phyloP scores from a whole-genome alignment of 257 asterid species.

The Gentiana dahurica region DNA sequence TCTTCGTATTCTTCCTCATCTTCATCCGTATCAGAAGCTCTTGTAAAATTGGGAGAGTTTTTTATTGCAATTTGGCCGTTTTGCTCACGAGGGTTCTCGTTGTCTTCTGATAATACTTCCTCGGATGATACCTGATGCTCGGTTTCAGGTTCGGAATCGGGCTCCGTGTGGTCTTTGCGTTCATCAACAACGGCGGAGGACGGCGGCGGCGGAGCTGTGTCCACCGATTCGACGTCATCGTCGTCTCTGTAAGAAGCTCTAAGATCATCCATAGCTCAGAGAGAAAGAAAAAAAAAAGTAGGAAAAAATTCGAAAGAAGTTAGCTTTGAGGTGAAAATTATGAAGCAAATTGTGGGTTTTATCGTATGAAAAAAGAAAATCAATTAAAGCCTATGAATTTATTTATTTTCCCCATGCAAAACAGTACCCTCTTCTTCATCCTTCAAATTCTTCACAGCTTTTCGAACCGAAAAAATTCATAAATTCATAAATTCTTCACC shows the following conservation, averaged over 20 bases:
- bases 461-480: too few relatives aligned
- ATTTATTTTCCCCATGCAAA: too few relatives aligned
- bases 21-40: constrained; percentile 31
- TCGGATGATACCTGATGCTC: constrained; percentile 22
- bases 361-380: too few relatives aligned
- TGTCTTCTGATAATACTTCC: constrained; percentile 25
- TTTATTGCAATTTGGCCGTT: background rate
- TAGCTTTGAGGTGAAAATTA: too few relatives aligned
- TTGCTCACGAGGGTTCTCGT: background rate
- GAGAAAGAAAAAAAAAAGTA: too few relatives aligned
- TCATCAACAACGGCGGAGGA: constrained; percentile 10
- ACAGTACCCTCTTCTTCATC: too few relatives aligned
- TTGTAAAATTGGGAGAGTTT: constrained; percentile 22
- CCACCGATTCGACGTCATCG: constrained; percentile 8
- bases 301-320: too few relatives aligned
- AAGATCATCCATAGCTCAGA: constrained; percentile 37
- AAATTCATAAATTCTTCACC: too few relatives aligned
- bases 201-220: constrained; percentile 1
- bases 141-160: constrained; percentile 8
- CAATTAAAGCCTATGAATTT: too few relatives aligned
- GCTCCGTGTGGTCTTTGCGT: background rate
- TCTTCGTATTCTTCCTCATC: constrained; percentile 46
- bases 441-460: too few relatives aligned
- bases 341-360: too few relatives aligned
- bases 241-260: constrained; percentile 42